These are phyloP conservation scores for Dentipellis sp. DNA, from an alignment of 768 basidiomycete genomes.

Conservation along the genomic window DNA sequence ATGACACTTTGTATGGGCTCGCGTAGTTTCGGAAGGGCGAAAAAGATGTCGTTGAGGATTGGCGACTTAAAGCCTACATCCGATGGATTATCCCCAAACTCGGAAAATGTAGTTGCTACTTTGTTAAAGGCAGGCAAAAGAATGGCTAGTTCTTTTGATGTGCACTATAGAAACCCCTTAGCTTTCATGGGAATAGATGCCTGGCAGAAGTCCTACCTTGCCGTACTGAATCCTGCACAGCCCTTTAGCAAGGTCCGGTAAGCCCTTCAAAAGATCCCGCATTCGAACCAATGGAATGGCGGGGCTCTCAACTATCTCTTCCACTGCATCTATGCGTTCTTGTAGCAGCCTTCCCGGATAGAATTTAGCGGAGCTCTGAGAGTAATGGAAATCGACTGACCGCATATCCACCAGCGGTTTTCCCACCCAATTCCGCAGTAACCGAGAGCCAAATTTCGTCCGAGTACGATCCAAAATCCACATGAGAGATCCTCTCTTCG, in stretches of 20 bases:
- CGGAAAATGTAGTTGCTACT: constrained; percentile 55
- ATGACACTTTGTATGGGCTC: constrained; percentile 46
- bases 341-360: constrained; percentile 46
- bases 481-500: constrained; percentile 65
- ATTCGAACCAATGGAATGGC: constrained; percentile 58
- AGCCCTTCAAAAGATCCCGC: constrained; percentile 55
- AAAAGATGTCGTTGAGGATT: constrained; percentile 64
- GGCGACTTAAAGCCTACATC: constrained; percentile 52
- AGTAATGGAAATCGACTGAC: constrained; percentile 25
- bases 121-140: constrained; percentile 71
- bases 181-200: background rate
- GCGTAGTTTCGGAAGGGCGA: constrained; percentile 56
- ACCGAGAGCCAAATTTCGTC: constrained; percentile 81
- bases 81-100: constrained; percentile 26
- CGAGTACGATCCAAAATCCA: constrained; percentile 82
- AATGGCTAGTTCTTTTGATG: constrained; percentile 70
- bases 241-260: constrained; percentile 87
- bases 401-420: constrained; percentile 67
- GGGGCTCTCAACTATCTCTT: constrained; percentile 62
- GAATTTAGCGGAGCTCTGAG: background rate
- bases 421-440: constrained; percentile 81
- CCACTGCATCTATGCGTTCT: constrained; percentile 74
- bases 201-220: constrained; percentile 42
- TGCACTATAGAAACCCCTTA: constrained; percentile 40
- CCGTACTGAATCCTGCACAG: constrained; percentile 86